Evolutionary conservation across 2,329 filamentous ascomycete genomes (phyloP).

Genomic region (Claviceps digitariae): DNA sequence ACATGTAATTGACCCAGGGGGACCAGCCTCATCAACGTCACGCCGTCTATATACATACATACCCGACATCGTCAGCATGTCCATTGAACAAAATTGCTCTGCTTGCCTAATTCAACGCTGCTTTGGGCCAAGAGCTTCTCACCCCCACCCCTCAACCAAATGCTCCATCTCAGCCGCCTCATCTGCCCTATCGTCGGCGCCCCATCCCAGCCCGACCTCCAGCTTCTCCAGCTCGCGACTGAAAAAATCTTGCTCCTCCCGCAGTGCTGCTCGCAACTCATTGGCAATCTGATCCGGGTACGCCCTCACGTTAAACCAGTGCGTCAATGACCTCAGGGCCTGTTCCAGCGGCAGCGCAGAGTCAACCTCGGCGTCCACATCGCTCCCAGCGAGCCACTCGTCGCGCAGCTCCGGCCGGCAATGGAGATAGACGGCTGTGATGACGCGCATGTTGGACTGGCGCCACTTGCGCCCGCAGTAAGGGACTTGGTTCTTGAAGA

Average conservation of each 20-base stretch:
- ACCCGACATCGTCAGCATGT: no score
- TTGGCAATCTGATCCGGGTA: conserved; percentile 67
- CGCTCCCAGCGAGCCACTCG: conserved; percentile 84
- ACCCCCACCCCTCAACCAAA: background rate
- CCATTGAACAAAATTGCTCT: no score
- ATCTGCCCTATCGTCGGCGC: conserved; percentile 27
- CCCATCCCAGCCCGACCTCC: conserved; percentile 30
- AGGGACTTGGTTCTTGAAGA: conserved; percentile 97
- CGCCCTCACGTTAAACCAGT: conserved; percentile 80
- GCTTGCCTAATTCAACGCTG: no score
- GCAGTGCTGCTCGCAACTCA: conserved; percentile 42
- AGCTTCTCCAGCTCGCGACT: conserved; percentile 62
- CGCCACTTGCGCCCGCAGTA: conserved; percentile 98
- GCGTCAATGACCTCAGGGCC: conserved; percentile 73
- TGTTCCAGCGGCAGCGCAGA: conserved; percentile 87
- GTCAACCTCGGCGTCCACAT: conserved; percentile 88
- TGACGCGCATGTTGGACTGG: conserved; percentile 96
- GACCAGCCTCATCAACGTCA: no score
- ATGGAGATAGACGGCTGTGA: conserved; percentile 90
- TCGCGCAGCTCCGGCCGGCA: conserved; percentile 86
- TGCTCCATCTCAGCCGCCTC: conserved; percentile 22
- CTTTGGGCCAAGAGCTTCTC: no score
- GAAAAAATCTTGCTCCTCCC: conserved; percentile 70
- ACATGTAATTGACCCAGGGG: no score
- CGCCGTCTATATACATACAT: no score